phyloP scores from a whole-genome alignment of 225 moss, liverwort and hornwort species.

The Pseudisothecium myosuroides region DNA sequence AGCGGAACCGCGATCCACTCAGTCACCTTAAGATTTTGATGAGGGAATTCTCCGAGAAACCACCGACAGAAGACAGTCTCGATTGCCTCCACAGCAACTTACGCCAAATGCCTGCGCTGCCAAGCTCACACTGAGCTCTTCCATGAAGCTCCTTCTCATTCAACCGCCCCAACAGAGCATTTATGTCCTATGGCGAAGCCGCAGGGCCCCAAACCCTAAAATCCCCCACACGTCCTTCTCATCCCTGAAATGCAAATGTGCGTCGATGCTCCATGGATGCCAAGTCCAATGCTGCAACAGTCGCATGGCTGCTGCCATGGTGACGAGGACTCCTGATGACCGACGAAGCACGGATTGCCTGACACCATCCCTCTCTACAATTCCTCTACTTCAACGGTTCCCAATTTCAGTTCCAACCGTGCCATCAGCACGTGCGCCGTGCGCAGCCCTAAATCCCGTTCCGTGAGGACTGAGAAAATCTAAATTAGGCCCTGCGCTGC shows the following conservation, averaged over 20 bases:
- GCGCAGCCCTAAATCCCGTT: neutral
- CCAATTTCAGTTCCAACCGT: neutral
- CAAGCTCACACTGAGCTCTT: neutral
- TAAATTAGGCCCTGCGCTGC: neutral
- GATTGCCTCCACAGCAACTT: neutral
- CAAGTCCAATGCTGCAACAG: neutral
- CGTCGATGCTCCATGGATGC: neutral
- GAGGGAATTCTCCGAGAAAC: neutral
- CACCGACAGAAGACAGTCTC: neutral
- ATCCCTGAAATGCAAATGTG: neutral
- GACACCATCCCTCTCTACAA: neutral
- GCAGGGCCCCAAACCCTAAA: neutral
- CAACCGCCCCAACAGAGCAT: neutral
- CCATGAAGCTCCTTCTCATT: conserved; percentile 29
- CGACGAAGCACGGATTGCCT: neutral
- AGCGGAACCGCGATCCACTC: neutral
- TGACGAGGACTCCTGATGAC: neutral
- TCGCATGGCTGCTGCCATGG: neutral
- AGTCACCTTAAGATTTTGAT: neutral
- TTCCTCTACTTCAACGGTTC: neutral
- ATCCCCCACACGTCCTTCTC: neutral
- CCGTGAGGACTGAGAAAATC: neutral
- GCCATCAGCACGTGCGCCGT: neutral
- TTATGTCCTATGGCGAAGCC: no score
- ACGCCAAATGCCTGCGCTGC: neutral